These are phyloP conservation scores for Solanum tarapatanum DNA, from an alignment of 257 asterid genomes.

Conservation along the genomic window DNA sequence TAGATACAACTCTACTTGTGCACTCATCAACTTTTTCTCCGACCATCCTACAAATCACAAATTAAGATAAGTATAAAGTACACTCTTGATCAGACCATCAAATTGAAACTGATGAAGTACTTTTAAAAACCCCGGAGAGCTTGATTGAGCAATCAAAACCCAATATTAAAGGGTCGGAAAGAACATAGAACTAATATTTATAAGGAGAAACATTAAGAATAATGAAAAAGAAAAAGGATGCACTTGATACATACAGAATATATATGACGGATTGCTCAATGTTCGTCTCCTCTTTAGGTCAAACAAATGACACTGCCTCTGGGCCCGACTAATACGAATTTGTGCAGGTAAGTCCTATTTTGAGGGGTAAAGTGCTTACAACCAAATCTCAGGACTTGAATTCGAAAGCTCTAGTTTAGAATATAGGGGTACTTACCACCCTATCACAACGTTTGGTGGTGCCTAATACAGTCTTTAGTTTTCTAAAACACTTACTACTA, in stretches of 20 bases:
- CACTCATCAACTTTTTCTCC: too few relatives aligned
- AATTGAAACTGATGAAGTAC: background rate
- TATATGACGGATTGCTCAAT: background rate
- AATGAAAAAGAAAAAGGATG: background rate
- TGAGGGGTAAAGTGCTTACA: too few relatives aligned
- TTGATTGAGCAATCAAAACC: background rate
- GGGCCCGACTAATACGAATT: too few relatives aligned
- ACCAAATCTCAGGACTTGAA: too few relatives aligned
- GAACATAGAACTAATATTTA: background rate
- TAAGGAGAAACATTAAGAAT: background rate
- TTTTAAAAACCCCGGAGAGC: background rate
- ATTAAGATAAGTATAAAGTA: too few relatives aligned
- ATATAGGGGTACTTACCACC: background rate
- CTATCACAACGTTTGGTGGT: background rate
- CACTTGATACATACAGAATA: background rate
- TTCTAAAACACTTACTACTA: background rate
- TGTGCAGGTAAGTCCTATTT: too few relatives aligned
- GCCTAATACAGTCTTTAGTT: background rate
- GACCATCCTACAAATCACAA: too few relatives aligned
- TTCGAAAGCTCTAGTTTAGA: fast-evolving
- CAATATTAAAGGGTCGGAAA: background rate
- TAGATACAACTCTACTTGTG: too few relatives aligned
- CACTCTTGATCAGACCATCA: too few relatives aligned
- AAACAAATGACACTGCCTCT: background rate
- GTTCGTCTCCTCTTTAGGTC: background rate